phyloP scores from a whole-genome alignment of 2,329 filamentous ascomycete genomes.

The Cadophora gregata region DNA sequence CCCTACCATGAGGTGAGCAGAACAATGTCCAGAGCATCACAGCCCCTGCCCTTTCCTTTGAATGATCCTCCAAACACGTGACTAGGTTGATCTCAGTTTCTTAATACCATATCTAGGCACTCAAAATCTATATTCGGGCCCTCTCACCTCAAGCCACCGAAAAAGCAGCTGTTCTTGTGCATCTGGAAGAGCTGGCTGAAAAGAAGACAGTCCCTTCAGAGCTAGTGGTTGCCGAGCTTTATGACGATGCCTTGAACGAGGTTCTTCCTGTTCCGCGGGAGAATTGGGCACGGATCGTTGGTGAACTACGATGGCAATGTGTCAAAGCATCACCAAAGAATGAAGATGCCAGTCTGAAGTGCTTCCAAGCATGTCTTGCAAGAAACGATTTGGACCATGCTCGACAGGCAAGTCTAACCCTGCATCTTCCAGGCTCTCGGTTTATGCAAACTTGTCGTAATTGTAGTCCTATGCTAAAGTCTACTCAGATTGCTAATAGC shows the following conservation, averaged over 20 bases:
- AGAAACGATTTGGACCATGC: slow-evolving; percentile 45
- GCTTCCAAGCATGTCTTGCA: slow-evolving; percentile 42
- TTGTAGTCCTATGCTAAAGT: background rate
- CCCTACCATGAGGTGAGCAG: slow-evolving; percentile 44
- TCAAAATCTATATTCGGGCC: slow-evolving; percentile 43
- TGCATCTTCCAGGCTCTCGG: background rate
- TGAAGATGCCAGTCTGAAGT: slow-evolving; percentile 39
- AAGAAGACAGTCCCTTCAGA: slow-evolving; percentile 37
- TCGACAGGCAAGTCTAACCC: slow-evolving; percentile 38
- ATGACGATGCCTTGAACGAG: slow-evolving; percentile 40
- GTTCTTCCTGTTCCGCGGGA: slow-evolving; percentile 35
- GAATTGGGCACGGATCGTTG: slow-evolving; percentile 42
- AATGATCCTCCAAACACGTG: slow-evolving; percentile 26
- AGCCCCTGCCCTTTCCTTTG: background rate
- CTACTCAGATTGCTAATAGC: slow-evolving; percentile 42
- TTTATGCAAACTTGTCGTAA: slow-evolving; percentile 1
- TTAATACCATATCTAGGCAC: slow-evolving; percentile 38
- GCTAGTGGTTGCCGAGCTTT: slow-evolving; percentile 42
- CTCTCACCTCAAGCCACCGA: slow-evolving; percentile 37
- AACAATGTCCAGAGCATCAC: background rate
- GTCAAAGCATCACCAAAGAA: slow-evolving; percentile 43
- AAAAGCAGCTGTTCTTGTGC: slow-evolving; percentile 38
- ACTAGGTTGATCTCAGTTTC: slow-evolving; percentile 12
- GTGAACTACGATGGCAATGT: slow-evolving; percentile 41
- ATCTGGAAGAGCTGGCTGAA: slow-evolving; percentile 39